Percentiles rank a stretch among this genome's conserved stretches.
Conservation (phyloP, 805 yeast genomes). For the Kodamaea laetipori region DNA sequence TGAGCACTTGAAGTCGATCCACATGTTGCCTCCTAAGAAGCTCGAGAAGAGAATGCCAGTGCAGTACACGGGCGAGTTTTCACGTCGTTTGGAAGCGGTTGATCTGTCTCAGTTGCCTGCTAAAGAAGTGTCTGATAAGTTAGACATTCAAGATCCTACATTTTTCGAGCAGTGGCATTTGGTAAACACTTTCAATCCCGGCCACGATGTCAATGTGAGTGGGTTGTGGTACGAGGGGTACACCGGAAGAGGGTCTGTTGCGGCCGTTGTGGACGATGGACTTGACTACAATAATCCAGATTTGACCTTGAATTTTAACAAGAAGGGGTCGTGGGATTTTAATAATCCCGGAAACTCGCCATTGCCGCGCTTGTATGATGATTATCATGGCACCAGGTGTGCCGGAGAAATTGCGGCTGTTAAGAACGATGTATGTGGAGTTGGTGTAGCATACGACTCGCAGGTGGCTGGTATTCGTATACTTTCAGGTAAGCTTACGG, state of each 20-base stretch:
- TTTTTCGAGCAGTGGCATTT: constrained; percentile 90
- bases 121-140: constrained; percentile 48
- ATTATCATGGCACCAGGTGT: constrained; percentile 95
- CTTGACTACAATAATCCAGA: constrained; percentile 80
- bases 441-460: constrained; percentile 91
- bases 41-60: constrained; percentile 64
- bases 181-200: constrained; percentile 69
- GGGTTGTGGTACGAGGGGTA: constrained; percentile 82
- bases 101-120: constrained; percentile 57
- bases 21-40: constrained; percentile 53
- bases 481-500: constrained; percentile 73
- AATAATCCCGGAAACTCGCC: constrained; percentile 77
- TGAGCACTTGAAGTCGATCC: constrained; percentile 48
- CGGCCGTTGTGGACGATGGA: constrained; percentile 95
- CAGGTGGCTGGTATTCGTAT: constrained; percentile 90
- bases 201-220: constrained; percentile 83
- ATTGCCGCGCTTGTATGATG: constrained; percentile 76
- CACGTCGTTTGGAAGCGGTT: constrained; percentile 18
- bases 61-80: constrained; percentile 28
- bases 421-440: constrained; percentile 86
- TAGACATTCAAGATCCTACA: constrained; percentile 79
- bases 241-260: constrained; percentile 79
- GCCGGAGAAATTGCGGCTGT: constrained; percentile 97
- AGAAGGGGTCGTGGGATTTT: constrained; percentile 91
- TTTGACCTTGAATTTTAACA: constrained; percentile 64